Conservation (phyloP, 2,329 filamentous ascomycete species). For the Colletotrichum noveboracense region DNA sequence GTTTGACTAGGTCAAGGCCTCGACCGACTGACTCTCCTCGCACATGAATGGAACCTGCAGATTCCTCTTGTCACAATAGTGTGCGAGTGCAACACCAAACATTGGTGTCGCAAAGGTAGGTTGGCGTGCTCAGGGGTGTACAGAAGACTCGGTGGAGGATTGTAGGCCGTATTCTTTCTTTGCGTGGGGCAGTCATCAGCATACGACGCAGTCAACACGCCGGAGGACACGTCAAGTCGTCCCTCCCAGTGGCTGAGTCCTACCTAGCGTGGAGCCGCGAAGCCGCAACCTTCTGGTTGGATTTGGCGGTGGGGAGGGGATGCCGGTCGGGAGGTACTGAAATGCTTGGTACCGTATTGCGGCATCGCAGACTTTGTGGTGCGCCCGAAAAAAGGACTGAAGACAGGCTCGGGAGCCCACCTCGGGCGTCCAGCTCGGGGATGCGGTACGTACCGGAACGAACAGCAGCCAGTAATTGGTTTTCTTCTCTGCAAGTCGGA, state of each 20-base stretch:
- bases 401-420: not conserved
- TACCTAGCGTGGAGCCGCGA: constrained; percentile 2
- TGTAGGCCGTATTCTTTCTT: not conserved
- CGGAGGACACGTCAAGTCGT: constrained; percentile 2
- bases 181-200: not conserved
- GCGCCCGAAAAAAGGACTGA: not conserved
- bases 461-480: not conserved
- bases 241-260: constrained; percentile 13
- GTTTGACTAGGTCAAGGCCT: not conserved
- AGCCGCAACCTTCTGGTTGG: constrained; percentile 2
- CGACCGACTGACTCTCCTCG: not conserved
- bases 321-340: not conserved
- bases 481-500: not conserved
- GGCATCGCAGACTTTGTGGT: not conserved
- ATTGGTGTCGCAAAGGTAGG: not conserved
- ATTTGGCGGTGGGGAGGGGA: constrained; percentile 2
- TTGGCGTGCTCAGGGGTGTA: constrained; percentile 2
- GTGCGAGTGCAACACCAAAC: not conserved
- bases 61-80: not conserved
- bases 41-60: constrained; percentile 2
- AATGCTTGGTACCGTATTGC: not conserved
- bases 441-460: not conserved
- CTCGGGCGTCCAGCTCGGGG: not conserved
- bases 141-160: not conserved
- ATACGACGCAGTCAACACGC: not conserved